Evolutionary conservation across 257 asterid species (phyloP).

Genomic region (Rhazya stricta): DNA sequence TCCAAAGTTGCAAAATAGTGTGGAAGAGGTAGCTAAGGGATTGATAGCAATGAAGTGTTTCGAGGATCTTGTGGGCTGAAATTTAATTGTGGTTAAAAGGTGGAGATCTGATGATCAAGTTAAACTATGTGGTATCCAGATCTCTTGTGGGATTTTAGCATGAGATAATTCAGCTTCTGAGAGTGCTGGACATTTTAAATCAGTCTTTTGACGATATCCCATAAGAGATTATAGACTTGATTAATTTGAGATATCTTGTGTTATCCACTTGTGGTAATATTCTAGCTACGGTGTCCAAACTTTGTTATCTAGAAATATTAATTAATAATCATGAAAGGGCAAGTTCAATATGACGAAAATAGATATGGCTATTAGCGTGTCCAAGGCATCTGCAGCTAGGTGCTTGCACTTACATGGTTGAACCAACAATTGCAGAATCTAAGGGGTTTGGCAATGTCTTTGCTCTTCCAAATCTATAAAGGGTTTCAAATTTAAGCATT

Average conservation of each 20-base stretch:
- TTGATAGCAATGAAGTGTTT: constrained; percentile 29
- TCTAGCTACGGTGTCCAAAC: neutral
- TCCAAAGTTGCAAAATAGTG: neutral
- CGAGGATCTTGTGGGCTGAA: constrained; percentile 33
- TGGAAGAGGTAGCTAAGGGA: too few species aligned
- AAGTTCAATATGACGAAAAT: neutral
- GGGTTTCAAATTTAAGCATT: neutral
- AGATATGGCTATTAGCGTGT: neutral
- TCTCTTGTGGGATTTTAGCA: constrained; percentile 27
- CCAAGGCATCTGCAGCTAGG: neutral
- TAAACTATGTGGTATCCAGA: constrained; percentile 34
- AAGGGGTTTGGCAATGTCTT: too few species aligned
- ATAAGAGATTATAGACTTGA: neutral
- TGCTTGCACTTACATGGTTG: neutral
- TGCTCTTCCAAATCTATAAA: neutral
- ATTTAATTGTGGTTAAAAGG: constrained; percentile 23
- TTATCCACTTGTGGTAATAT: neutral
- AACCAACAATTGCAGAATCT: too few species aligned
- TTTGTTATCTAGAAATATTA: neutral
- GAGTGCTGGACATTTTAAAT: neutral
- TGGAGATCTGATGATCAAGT: constrained; percentile 17
- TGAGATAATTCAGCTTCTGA: constrained; percentile 15
- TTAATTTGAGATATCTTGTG: neutral
- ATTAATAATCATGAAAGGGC: neutral
- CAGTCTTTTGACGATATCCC: neutral